Evolutionary conservation across 139 green algal genomes (phyloP), one percentile per base, ranked within the genome.

Genomic region (Coelastrella sp.): DNA sequence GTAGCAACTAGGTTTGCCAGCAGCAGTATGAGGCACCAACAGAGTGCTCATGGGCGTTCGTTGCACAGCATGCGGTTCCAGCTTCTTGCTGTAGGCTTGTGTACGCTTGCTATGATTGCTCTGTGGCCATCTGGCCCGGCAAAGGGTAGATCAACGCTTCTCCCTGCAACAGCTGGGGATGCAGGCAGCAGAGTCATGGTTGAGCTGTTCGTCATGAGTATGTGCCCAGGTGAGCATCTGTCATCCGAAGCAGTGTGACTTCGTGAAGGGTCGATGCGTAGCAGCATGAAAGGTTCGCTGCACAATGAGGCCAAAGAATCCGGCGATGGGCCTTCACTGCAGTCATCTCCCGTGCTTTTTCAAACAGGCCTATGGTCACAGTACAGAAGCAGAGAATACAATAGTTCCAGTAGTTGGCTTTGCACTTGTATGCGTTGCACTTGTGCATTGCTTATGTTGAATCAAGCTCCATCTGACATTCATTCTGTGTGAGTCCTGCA

Each of bases 201-300:
- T 40, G 73, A 81, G 73, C 73, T 81, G 34, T 81, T 81, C 48
- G 48, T 81, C 0, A 81, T 81, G 73, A 68, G 48, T 5, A 30
- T 27, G 50, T 81, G 73, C 50, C 73, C 73, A 51, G 73, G 73
- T 81, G 32, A n/a, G n/a, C n/a, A n/a, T n/a, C n/a, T n/a, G n/a
- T n/a, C n/a, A n/a, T n/a, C n/a, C n/a, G n/a, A n/a, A n/a, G n/a
- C n/a, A n/a, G n/a, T n/a, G n/a, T n/a, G n/a, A n/a, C n/a, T n/a
- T n/a, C n/a, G n/a, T n/a, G n/a, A n/a, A n/a, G n/a, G n/a, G n/a
- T n/a, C n/a, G n/a, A n/a, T n/a, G n/a, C n/a, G n/a, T n/a, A n/a
- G n/a, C n/a, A n/a, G n/a, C n/a, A n/a, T n/a, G n/a, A n/a, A n/a
- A n/a, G n/a, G n/a, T n/a, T n/a, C n/a, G n/a, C n/a, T n/a, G n/a